Evolutionary conservation across 805 yeast genomes (phyloP), one percentile per base, ranked within the genome.

Genomic region (Yarrowia sp.): DNA sequence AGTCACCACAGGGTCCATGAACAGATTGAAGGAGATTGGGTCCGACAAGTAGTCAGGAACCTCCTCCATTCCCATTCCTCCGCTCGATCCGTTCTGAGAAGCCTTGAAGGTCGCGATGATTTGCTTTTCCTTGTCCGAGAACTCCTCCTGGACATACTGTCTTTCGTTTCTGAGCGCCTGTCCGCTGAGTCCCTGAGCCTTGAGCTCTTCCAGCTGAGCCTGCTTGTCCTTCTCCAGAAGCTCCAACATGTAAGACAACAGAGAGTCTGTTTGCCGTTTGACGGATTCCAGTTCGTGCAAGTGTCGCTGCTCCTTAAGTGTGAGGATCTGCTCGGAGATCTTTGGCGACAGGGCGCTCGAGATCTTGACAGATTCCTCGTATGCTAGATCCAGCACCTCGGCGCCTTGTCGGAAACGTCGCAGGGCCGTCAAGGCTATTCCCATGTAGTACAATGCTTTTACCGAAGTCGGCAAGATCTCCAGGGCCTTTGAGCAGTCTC

Each of bases 1-100:
- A 6, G 78, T 72, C n/a, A 79, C 69, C 6, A 79, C 81, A 0
- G 81, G 82, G 35, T 78, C 80, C 47, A 64, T 46, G 63, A 77
- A 76, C 31, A 77, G 51, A 39, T 71, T 70, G 67, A 77, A 76
- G n/a, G 78, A 73, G 8, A 78, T 74, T 4, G 80, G 79, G 63
- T 76, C 80, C 4, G 75, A 59, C 21, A 77, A 63, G 60, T 72
- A 69, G 19, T 75, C 79, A 1, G 80, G 80, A 7, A 71, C 71
- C 14, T 74, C 74, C 9, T 65, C 46, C 19, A 13, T 19, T 2
- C 18, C 27, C 4, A 31, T n/a, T 7, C 24, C n/a, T 22, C 21
- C 36, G 7, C n/a, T 39, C 3, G 14, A 13, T 8, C n/a, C 25
- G 18, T 21, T 27, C n/a, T n/a, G 41, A 10, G 41, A 51, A 6